Evolutionary conservation across 2,329 filamentous ascomycete species (phyloP).

Genomic region (Pseudopyrenochaeta lycopersici): DNA sequence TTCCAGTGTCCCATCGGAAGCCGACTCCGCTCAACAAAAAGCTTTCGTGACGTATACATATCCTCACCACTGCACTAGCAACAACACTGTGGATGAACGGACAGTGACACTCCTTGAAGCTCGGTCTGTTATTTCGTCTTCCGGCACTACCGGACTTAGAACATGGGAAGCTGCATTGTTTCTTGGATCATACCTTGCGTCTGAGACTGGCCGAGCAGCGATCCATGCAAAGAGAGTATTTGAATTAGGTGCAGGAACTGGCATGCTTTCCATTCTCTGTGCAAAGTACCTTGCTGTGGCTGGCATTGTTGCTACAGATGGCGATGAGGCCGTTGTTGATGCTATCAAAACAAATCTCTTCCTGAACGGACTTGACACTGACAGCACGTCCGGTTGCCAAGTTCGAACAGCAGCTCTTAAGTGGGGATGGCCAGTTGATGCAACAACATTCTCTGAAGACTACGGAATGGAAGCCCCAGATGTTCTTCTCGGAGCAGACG

Average conservation of each 20-base stretch:
- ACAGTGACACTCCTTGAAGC: slow-evolving; percentile 74
- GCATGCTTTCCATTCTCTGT: slow-evolving; percentile 77
- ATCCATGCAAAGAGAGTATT: slow-evolving; percentile 68
- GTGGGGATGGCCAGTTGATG: slow-evolving; percentile 70
- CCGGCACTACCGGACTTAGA: slow-evolving; percentile 77
- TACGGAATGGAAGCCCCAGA: slow-evolving; percentile 61
- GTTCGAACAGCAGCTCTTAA: slow-evolving; percentile 65
- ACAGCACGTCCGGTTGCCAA: slow-evolving; percentile 27
- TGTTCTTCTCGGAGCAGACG: slow-evolving; percentile 77
- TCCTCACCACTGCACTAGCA: slow-evolving; percentile 27
- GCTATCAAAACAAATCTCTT: slow-evolving; percentile 73
- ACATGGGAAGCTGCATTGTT: slow-evolving; percentile 86
- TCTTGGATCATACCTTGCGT: slow-evolving; percentile 72
- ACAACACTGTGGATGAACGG: slow-evolving; percentile 26
- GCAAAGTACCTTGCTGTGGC: slow-evolving; percentile 69
- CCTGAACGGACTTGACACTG: slow-evolving; percentile 70
- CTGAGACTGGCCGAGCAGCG: slow-evolving; percentile 52
- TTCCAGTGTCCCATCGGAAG: slow-evolving; percentile 70
- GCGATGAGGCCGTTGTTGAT: slow-evolving; percentile 75
- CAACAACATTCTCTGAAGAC: slow-evolving; percentile 66
- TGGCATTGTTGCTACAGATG: slow-evolving; percentile 75
- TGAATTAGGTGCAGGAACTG: slow-evolving; percentile 80
- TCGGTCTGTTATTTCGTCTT: slow-evolving; percentile 72
- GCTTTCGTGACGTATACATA: slow-evolving; percentile 76
- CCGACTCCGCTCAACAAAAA: slow-evolving; percentile 73